These are phyloP conservation scores for Trametes punicea DNA, from an alignment of 768 basidiomycete genomes.

Conservation along the genomic window DNA sequence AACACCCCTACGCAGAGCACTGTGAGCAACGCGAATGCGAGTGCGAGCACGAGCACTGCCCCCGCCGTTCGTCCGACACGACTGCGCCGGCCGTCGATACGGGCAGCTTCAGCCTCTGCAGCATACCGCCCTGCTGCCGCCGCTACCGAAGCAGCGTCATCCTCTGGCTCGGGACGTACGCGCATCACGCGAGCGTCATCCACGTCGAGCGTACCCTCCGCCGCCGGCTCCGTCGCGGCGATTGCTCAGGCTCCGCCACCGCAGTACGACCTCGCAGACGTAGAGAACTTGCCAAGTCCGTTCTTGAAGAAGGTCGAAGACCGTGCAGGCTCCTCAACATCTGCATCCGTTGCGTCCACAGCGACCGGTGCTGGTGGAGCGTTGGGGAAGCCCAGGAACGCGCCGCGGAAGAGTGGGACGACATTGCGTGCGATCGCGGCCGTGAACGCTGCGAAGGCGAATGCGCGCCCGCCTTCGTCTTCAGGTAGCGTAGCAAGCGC, in stretches of 20 bases:
- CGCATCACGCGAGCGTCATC: conserved; percentile 16
- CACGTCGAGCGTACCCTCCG: conserved; percentile 13
- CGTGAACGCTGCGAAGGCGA: conserved; percentile 42
- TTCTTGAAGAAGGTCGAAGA: conserved; percentile 59
- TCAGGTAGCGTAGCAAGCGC: conserved; percentile 8
- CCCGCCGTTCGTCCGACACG: conserved; percentile 25
- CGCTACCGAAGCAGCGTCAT: conserved; percentile 5
- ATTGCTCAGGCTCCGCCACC: conserved; percentile 16
- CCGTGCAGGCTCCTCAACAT: conserved; percentile 18
- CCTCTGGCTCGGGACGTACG: conserved; percentile 10
- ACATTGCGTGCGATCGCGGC: conserved; percentile 58
- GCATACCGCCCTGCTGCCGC: conserved; percentile 8
- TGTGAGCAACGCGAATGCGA: neutral
- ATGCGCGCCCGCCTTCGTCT: conserved; percentile 30
- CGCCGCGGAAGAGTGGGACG: conserved; percentile 37
- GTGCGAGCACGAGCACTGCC: neutral
- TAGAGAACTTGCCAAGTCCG: conserved; percentile 83
- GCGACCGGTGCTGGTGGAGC: conserved; percentile 6
- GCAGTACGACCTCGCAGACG: conserved; percentile 66
- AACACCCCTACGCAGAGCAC: conserved; percentile 23
- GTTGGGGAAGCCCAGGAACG: conserved; percentile 5
- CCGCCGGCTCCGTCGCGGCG: neutral
- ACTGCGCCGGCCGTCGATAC: conserved; percentile 29
- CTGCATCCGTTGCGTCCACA: conserved; percentile 17
- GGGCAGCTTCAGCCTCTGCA: conserved; percentile 22